Conservation (phyloP, 75 land plant species). For the Pseudotsuga menziesii region DNA sequence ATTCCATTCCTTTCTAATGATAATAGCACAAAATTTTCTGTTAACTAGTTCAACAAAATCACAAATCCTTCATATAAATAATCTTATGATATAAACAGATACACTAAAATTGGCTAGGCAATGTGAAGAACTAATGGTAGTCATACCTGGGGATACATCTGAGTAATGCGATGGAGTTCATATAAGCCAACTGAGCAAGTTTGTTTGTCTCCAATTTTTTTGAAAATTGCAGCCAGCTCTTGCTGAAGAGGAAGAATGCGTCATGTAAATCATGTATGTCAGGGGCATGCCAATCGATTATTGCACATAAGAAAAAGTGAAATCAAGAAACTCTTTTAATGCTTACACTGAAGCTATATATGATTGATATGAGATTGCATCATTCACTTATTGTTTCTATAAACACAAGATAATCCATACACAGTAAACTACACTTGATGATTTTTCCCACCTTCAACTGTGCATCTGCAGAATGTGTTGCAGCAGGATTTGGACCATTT, state of each 20-base stretch:
- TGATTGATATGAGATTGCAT: no score
- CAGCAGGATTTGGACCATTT: slow-evolving; percentile 26
- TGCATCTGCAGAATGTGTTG: slow-evolving; percentile 31
- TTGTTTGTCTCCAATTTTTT: slow-evolving; percentile 53
- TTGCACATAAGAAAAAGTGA: not conserved
- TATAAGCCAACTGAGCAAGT: slow-evolving; percentile 47
- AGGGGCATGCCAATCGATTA: not conserved
- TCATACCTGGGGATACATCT: slow-evolving; percentile 44
- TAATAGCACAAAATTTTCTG: not conserved
- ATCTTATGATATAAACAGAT: not conserved
- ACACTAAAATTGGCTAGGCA: not conserved
- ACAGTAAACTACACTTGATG: no score
- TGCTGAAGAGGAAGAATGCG: slow-evolving; percentile 20
- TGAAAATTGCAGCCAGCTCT: slow-evolving; percentile 51
- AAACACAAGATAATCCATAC: no score
- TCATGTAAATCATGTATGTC: not conserved
- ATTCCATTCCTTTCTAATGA: not conserved
- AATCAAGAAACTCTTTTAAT: not conserved
- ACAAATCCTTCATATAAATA: not conserved
- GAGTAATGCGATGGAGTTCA: slow-evolving; percentile 49
- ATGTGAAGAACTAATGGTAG: not conserved
- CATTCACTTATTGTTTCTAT: no score
- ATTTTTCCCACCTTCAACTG: slow-evolving; percentile 36
- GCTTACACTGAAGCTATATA: not conserved
- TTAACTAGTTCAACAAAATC: not conserved